Evolutionary conservation across 257 asterid genomes (phyloP).

Genomic region (Nicotiana undulata): DNA sequence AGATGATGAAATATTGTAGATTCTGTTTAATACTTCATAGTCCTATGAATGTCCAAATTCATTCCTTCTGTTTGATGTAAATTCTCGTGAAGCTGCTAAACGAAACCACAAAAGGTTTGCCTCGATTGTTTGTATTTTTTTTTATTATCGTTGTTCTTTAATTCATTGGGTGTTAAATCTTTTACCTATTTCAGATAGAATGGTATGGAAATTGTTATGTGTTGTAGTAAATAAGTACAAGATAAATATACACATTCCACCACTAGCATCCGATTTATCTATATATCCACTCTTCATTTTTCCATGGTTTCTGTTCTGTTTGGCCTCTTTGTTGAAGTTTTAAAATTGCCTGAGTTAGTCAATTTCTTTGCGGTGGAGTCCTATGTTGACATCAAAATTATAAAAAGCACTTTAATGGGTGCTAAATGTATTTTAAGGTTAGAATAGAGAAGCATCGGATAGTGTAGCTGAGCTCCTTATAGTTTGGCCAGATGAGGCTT

Average conservation of each 20-base stretch:
- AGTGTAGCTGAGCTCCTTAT: background rate
- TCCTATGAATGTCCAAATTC: too few species aligned
- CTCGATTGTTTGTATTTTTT: background rate
- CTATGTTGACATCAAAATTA: background rate
- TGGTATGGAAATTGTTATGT: background rate
- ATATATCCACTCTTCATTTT: background rate
- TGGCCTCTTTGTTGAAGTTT: background rate
- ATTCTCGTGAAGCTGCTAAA: slow-evolving; percentile 46
- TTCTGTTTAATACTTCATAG: too few species aligned
- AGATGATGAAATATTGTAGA: too few species aligned
- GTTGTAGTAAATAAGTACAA: background rate
- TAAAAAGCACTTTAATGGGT: background rate
- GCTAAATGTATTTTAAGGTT: background rate
- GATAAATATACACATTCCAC: background rate
- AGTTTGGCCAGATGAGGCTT: background rate
- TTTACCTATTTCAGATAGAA: background rate
- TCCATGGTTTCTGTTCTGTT: background rate
- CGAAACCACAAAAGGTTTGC: slow-evolving; percentile 42
- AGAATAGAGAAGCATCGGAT: background rate
- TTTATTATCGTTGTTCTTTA: background rate
- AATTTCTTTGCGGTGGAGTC: background rate
- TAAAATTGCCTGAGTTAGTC: background rate
- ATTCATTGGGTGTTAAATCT: background rate
- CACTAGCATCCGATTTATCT: background rate
- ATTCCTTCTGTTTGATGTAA: too few species aligned